phyloP scores from a whole-genome alignment of 176 grass and related monocot species.

The Luzula sylvatica region DNA sequence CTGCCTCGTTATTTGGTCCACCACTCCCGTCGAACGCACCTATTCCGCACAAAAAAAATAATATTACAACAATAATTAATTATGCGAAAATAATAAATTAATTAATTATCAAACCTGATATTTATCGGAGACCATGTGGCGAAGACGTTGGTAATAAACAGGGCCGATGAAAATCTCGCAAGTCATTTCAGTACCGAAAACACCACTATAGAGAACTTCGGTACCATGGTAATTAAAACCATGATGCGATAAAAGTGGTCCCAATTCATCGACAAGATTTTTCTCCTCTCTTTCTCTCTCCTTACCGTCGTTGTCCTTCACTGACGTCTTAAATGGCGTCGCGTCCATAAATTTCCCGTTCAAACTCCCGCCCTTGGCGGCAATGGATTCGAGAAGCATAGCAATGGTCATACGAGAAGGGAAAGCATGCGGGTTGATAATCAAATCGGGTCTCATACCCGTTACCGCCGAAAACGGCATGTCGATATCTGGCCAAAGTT shows the following conservation, averaged over 20 bases:
- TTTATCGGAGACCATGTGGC: slow-evolving; percentile 99
- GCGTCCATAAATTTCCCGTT: slow-evolving; percentile 84
- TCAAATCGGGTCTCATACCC: slow-evolving; percentile 90
- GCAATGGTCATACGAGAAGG: slow-evolving; percentile 98
- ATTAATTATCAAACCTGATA: slow-evolving; percentile 51
- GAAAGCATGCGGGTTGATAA: slow-evolving; percentile 97
- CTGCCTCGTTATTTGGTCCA: slow-evolving; percentile 79
- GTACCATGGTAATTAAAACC: slow-evolving; percentile 87
- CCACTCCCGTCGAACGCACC: slow-evolving; percentile 71
- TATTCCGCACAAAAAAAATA: slow-evolving; percentile 16
- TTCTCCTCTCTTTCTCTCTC: slow-evolving; percentile 15
- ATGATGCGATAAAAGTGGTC: slow-evolving; percentile 58
- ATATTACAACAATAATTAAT: neutral
- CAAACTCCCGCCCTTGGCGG: slow-evolving; percentile 86
- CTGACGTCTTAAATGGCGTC: slow-evolving; percentile 70
- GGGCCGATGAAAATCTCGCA: slow-evolving; percentile 94
- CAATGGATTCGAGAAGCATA: slow-evolving; percentile 97
- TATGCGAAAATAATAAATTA: neutral
- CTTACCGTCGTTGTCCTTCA: slow-evolving; percentile 28
- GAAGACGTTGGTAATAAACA: slow-evolving; percentile 95
- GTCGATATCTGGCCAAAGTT: slow-evolving; percentile 93
- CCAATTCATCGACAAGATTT: slow-evolving; percentile 54
- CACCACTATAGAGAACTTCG: slow-evolving; percentile 77
- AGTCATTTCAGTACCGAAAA: slow-evolving; percentile 61
- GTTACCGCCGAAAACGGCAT: slow-evolving; percentile 97